Evolutionary conservation across 2,329 filamentous ascomycete genomes (phyloP), one percentile per base, ranked within the genome.

Genomic region (Apiospora rasikravindrae): DNA sequence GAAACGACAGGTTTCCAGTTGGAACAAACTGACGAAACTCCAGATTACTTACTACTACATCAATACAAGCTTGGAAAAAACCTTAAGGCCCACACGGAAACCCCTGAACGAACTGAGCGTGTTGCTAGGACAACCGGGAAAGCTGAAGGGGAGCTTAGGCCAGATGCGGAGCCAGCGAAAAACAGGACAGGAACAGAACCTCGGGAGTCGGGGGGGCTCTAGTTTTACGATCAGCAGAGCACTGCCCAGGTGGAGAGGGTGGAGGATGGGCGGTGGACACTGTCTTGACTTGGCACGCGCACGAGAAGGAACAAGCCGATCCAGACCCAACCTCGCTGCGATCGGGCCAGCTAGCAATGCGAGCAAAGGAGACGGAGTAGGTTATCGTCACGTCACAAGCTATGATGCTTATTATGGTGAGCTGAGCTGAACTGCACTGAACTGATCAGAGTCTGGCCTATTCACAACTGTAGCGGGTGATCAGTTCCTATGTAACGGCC

Each of bases 41-140:
- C 19, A 7, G 29, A 61, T 45, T 42, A 42, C 44, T 45, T 19
- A 45, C 44, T 57, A 22, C 29, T 37, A 19, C 8, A 6, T n/a
- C n/a, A n/a, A n/a, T 61, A 22, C 53, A 61, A 61, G 53, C 53
- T 37, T 61, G 53, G 53, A 64, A 64, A 64, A 29, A 61, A 64
- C 57, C 57, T 64, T 64, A 29, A 37, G 57, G 33, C 33, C 57
- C 57, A 64, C 57, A 16, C 33, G 11, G 26, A 53, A 40, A 47
- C 67, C 67, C 67, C 67, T 68, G 67, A 29, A 29, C 24, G 45
- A 29, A 29, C n/a, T n/a, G 19, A n/a, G 67, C n/a, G 10, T n/a
- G 67, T 68, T 68, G 67, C 67, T 68, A 68, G 14, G 45, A 68
- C 67, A 68, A 68, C 67, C 67, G 67, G 67, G 67, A 64, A 22